Evolutionary conservation across 2,329 filamentous ascomycete species (phyloP).

Genomic region (Trichoderma sp.): DNA sequence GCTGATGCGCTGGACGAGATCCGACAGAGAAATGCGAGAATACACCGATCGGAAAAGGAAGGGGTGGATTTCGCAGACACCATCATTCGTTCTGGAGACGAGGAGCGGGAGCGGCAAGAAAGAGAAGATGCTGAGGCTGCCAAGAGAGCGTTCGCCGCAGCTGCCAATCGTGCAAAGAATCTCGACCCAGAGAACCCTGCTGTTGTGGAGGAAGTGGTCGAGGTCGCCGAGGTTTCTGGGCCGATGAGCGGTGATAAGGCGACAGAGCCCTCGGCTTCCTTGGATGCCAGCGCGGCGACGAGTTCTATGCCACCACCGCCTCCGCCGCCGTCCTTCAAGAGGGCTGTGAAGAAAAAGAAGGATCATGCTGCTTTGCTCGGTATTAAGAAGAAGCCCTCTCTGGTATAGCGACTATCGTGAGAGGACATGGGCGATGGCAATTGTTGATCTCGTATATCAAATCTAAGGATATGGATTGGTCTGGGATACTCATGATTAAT

Average conservation of each 20-base stretch:
- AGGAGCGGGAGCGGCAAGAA: conserved; percentile 67
- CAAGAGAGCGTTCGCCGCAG: conserved; percentile 71
- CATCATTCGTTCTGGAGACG: conserved; percentile 57
- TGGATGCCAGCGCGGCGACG: conserved; percentile 33
- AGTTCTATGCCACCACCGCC: conserved; percentile 37
- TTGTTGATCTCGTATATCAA: neutral
- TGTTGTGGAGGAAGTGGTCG: conserved; percentile 39
- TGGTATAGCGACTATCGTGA: conserved; percentile 47
- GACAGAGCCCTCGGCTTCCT: conserved; percentile 14
- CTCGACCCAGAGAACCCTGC: neutral
- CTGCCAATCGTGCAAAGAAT: conserved; percentile 52
- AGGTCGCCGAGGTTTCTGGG: conserved; percentile 29
- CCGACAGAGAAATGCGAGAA: conserved; percentile 82
- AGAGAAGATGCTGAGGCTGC: conserved; percentile 83
- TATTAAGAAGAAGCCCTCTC: conserved; percentile 79
- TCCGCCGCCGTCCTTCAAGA: conserved; percentile 67
- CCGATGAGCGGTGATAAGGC: neutral
- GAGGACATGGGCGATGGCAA: neutral
- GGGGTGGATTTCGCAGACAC: conserved; percentile 62
- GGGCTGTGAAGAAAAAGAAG: conserved; percentile 84
- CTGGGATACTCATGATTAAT: neutral
- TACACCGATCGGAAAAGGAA: conserved; percentile 74
- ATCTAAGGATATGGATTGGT: neutral
- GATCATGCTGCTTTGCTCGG: conserved; percentile 73
- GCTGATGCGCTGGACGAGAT: conserved; percentile 97